A percentile compares a stretch with the other conserved stretches of the same genome.
These are phyloP conservation scores for Zoysia matrella DNA, from an alignment of 202 grass and related monocot genomes.

Conservation along the genomic window DNA sequence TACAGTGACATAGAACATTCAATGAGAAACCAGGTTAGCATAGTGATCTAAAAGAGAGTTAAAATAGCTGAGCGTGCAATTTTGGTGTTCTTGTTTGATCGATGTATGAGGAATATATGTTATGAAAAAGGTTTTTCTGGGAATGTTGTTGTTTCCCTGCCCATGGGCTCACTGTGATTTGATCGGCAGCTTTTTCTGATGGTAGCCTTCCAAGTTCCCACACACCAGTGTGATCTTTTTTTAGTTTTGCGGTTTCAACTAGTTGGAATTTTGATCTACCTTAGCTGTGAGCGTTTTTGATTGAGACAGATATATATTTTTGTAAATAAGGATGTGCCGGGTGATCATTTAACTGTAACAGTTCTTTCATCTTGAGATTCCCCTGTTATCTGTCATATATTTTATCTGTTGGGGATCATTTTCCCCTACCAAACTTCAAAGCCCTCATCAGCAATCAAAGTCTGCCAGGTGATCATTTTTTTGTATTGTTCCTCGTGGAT, in stretches of 20 bases:
- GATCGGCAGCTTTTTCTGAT: neutral
- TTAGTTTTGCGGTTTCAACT: neutral
- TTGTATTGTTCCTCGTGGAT: constrained; percentile 3
- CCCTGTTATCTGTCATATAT: too few species aligned
- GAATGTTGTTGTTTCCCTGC: too few species aligned
- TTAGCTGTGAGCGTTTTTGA: constrained; percentile 17
- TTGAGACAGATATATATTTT: neutral
- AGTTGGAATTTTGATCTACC: neutral
- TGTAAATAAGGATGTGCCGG: constrained; percentile 18
- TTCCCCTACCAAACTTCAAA: too few species aligned
- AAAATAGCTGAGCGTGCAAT: constrained; percentile 8
- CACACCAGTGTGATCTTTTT: neutral
- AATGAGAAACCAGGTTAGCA: neutral
- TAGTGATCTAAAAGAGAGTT: constrained; percentile 28
- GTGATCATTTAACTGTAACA: too few species aligned
- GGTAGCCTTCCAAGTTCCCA: neutral
- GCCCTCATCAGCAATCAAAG: neutral
- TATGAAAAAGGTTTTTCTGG: too few species aligned
- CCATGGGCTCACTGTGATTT: neutral
- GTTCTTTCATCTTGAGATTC: too few species aligned
- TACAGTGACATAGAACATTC: constrained; percentile 25
- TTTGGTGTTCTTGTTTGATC: constrained; percentile 26
- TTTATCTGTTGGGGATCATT: too few species aligned
- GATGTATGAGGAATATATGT: neutral
- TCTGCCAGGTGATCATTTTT: constrained; percentile 1